Conservation (phyloP, 2,329 filamentous ascomycete species). For the Stagonosporopsis chrysanthemi region DNA sequence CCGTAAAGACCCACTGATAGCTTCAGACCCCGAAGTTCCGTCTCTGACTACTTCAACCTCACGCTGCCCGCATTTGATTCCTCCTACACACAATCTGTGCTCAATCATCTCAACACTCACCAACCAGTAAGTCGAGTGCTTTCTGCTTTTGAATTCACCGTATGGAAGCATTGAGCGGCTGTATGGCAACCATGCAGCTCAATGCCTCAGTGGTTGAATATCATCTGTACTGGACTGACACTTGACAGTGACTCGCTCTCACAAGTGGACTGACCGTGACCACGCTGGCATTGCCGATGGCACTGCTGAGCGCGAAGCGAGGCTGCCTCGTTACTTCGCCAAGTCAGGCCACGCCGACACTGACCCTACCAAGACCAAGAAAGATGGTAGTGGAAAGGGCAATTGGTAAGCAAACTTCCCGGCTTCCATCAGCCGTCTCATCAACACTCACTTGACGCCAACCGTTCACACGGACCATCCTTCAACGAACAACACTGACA, state of each 20-base stretch:
- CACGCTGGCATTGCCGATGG: constrained; percentile 81
- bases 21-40: constrained; percentile 36
- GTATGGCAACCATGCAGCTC: background rate
- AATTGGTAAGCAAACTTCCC: constrained; percentile 75
- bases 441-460: background rate
- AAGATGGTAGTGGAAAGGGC: constrained; percentile 89
- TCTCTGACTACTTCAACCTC: constrained; percentile 39
- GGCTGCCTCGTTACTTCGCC: constrained; percentile 90
- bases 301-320: constrained; percentile 71
- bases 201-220: background rate
- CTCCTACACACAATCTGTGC: constrained; percentile 24
- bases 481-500: constrained; percentile 24
- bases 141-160: background rate
- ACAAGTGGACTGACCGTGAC: constrained; percentile 95
- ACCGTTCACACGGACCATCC: background rate
- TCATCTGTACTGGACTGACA: constrained; percentile 16
- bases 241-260: constrained; percentile 87
- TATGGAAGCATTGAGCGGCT: constrained; percentile 10
- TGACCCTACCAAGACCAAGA: constrained; percentile 95
- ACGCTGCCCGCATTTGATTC: constrained; percentile 28
- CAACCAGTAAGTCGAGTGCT: constrained; percentile 41
- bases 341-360: constrained; percentile 82
- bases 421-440: background rate
- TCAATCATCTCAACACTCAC: constrained; percentile 25
- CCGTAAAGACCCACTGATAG: constrained; percentile 34